phyloP scores from a whole-genome alignment of 1,139 yeast genomes.

The Debaryomycetaceae sp. region DNA sequence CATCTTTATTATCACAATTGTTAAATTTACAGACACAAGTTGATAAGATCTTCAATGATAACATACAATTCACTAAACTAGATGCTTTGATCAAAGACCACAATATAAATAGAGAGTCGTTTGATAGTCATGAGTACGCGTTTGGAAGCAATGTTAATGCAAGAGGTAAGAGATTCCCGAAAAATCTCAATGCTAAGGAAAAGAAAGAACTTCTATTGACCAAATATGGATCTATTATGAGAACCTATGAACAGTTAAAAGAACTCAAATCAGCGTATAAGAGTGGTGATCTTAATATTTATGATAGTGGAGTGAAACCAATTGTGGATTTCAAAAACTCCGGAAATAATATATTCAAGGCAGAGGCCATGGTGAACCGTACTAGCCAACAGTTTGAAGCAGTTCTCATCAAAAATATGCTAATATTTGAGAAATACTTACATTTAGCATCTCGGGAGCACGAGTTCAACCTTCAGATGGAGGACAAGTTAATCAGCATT shows the following conservation, averaged over 20 bases:
- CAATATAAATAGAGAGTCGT: background rate
- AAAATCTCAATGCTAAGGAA: slow-evolving; percentile 7
- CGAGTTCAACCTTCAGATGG: slow-evolving; percentile 22
- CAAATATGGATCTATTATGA: slow-evolving; percentile 17
- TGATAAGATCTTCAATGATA: slow-evolving; percentile 13
- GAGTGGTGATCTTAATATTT: slow-evolving; percentile 18
- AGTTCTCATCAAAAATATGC: slow-evolving; percentile 26
- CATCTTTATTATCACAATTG: slow-evolving; percentile 11
- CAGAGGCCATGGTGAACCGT: slow-evolving; percentile 12
- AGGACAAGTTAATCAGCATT: slow-evolving; percentile 12
- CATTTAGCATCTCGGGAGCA: slow-evolving; percentile 20
- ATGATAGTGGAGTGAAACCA: slow-evolving; percentile 16
- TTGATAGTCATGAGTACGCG: too few relatives aligned
- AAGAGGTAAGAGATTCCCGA: background rate
- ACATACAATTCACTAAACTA: slow-evolving; percentile 20
- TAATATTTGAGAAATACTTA: slow-evolving; percentile 26
- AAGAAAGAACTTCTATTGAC: slow-evolving; percentile 20
- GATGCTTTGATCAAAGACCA: slow-evolving; percentile 15
- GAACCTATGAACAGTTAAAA: slow-evolving; percentile 17
- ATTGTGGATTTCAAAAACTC: slow-evolving; percentile 15
- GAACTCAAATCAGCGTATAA: slow-evolving; percentile 22
- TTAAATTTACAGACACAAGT: slow-evolving; percentile 14
- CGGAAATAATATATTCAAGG: slow-evolving; percentile 6
- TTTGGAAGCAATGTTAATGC: background rate
- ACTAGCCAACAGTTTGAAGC: slow-evolving; percentile 18